Percentiles rank a stretch among this genome's conserved stretches.
Evolutionary conservation across 148 eudicot species (phyloP).

Genomic region (Vaccinium vitisidaea): DNA sequence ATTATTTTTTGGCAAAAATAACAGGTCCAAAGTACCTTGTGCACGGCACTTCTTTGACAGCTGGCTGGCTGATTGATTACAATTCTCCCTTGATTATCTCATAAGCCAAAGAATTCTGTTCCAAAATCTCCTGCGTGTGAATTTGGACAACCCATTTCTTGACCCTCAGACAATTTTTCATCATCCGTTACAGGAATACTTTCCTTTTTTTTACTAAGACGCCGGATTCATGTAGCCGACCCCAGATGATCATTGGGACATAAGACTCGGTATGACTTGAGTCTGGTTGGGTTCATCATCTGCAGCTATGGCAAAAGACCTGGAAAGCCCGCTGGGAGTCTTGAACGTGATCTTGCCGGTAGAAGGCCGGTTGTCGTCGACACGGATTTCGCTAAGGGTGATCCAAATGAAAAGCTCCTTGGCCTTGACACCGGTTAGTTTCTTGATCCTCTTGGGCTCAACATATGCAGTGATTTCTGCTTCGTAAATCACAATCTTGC

Average conservation of each 20-base stretch:
- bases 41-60: not conserved
- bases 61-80: not conserved
- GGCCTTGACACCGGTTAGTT: slow-evolving; percentile 4
- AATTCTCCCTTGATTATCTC: not conserved
- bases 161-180: not conserved
- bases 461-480: slow-evolving; percentile 5
- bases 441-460: slow-evolving; percentile 7
- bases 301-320: not conserved
- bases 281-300: not conserved
- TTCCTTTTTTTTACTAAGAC: not conserved
- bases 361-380: not conserved
- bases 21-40: not conserved
- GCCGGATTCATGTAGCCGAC: not conserved
- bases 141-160: not conserved
- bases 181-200: not conserved
- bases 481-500: not conserved
- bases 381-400: not conserved
- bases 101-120: not conserved
- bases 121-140: not conserved
- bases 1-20: not conserved
- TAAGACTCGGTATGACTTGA: not conserved
- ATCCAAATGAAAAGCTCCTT: slow-evolving; percentile 16
- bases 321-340: slow-evolving; percentile 12
- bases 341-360: slow-evolving; percentile 7
- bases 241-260: not conserved